Conservation (phyloP, 169 alveolate species). For the Plasmodium gaboni region DNA sequence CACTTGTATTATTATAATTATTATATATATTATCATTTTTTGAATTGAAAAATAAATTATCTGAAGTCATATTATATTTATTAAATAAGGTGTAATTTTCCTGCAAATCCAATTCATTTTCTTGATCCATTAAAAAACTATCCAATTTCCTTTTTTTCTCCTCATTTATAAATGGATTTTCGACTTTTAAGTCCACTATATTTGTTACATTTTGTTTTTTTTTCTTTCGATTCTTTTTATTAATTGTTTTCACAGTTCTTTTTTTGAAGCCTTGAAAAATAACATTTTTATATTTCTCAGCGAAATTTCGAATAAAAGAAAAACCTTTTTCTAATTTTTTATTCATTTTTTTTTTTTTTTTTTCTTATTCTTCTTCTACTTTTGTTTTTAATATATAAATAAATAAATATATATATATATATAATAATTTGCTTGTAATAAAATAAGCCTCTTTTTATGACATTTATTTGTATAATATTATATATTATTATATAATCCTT, state of each 20-base stretch:
- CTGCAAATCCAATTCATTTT: slow-evolving; percentile 49
- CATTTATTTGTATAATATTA: too few relatives aligned
- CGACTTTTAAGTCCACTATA: slow-evolving; percentile 7
- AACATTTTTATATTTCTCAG: slow-evolving; percentile 38
- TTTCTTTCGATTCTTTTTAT: slow-evolving; percentile 29
- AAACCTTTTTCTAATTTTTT: slow-evolving; percentile 41
- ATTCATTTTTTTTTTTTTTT: slow-evolving; percentile 22
- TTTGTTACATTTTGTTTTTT: slow-evolving; percentile 11
- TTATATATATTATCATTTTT: neutral
- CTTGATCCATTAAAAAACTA: slow-evolving; percentile 45
- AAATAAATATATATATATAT: too few relatives aligned
- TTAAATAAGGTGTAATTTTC: slow-evolving; percentile 47
- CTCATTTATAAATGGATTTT: slow-evolving; percentile 16
- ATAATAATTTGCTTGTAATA: too few relatives aligned
- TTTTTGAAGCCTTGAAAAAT: slow-evolving; percentile 15
- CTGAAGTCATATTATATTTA: slow-evolving; percentile 24
- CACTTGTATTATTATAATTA: slow-evolving; percentile 3
- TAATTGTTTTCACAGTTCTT: slow-evolving; percentile 34
- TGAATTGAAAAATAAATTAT: slow-evolving; percentile 15
- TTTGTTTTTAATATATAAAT: too few relatives aligned
- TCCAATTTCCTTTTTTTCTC: slow-evolving; percentile 45
- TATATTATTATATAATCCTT: too few relatives aligned
- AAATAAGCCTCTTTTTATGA: too few relatives aligned
- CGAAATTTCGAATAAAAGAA: slow-evolving; percentile 31
- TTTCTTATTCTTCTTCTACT: too few relatives aligned